Conservation (phyloP, 169 alveolate genomes). For the Plasmodium ovale region DNA sequence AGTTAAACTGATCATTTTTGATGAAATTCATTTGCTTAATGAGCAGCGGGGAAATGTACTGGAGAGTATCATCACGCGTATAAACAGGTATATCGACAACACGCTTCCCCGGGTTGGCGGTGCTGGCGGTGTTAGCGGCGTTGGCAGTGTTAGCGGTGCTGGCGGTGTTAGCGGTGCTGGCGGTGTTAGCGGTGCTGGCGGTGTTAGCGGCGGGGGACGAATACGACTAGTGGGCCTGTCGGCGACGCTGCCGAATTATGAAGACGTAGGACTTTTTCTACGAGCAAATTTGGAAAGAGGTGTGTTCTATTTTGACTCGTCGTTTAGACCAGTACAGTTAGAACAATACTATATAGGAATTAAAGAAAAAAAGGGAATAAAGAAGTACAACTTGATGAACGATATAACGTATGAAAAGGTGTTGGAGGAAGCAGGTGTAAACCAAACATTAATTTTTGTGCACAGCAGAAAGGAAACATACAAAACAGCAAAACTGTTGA, state of each 20-base stretch:
- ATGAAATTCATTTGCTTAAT: slow-evolving; percentile 99
- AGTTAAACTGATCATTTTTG: slow-evolving; percentile 97
- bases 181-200: slow-evolving; percentile 80
- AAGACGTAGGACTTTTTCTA: slow-evolving; percentile 98
- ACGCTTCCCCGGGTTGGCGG: slow-evolving; percentile 79
- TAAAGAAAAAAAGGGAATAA: slow-evolving; percentile 98
- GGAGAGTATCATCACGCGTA: slow-evolving; percentile 99
- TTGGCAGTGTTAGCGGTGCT: not conserved
- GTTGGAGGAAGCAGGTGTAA: slow-evolving; percentile 84
- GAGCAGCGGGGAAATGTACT: slow-evolving; percentile 99
- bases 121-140: slow-evolving; percentile 86
- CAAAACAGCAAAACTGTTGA: slow-evolving; percentile 94
- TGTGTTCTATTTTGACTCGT: slow-evolving; percentile 95
- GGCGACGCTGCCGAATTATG: slow-evolving; percentile 99
- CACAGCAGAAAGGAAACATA: slow-evolving; percentile 99
- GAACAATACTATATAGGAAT: slow-evolving; percentile 97
- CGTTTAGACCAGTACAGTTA: slow-evolving; percentile 99
- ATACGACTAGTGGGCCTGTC: slow-evolving; percentile 96
- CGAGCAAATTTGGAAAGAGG: slow-evolving; percentile 94
- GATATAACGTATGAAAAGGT: slow-evolving; percentile 96
- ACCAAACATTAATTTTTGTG: slow-evolving; percentile 97
- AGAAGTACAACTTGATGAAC: slow-evolving; percentile 95
- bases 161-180: slow-evolving; percentile 99
- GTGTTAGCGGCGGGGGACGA: slow-evolving; percentile 19
- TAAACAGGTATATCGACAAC: slow-evolving; percentile 90